A percentile compares a stretch with the other conserved stretches of the same genome.
These are phyloP conservation scores for Fusarium sp. DNA, from an alignment of 2,329 filamentous ascomycete species.

Conservation along the genomic window DNA sequence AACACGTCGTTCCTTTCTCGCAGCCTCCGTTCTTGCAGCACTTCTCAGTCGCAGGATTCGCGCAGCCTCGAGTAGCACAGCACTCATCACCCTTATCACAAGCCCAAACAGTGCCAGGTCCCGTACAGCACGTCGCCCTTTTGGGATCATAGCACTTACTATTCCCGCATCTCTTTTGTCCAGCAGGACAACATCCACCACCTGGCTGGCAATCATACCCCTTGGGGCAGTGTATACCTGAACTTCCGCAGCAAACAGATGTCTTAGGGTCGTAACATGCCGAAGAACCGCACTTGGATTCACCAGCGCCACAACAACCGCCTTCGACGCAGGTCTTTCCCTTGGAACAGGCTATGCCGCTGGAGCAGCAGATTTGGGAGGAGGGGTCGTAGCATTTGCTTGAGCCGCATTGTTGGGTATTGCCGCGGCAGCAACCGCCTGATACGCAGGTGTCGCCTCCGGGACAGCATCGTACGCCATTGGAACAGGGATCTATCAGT, in stretches of 20 bases:
- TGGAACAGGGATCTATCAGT: neutral
- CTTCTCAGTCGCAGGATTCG: neutral
- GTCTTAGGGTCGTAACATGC: conserved; percentile 1
- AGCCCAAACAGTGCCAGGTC: neutral
- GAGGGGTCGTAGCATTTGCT: conserved; percentile 2
- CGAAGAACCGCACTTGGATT: neutral
- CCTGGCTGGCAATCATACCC: conserved; percentile 9
- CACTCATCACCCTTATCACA: neutral
- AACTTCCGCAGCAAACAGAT: neutral
- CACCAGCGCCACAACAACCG: neutral
- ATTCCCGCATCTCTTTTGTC: conserved; percentile 9
- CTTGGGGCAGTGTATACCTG: neutral
- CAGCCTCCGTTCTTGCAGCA: neutral
- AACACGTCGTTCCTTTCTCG: conserved; percentile 7
- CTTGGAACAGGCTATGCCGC: neutral
- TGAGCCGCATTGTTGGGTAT: neutral
- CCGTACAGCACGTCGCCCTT: neutral
- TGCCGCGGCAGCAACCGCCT: neutral
- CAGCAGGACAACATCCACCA: conserved; percentile 8
- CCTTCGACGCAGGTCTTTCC: neutral
- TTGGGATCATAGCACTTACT: conserved; percentile 19
- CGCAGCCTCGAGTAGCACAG: neutral
- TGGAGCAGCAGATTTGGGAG: neutral
- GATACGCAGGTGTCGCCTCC: conserved; percentile 8
- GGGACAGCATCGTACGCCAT: conserved; percentile 3